A percentile compares a stretch with the other conserved stretches of the same genome.
These are phyloP conservation scores for Fusarium neocosmosporiellum DNA, from an alignment of 2,329 filamentous ascomycete species.

Conservation along the genomic window DNA sequence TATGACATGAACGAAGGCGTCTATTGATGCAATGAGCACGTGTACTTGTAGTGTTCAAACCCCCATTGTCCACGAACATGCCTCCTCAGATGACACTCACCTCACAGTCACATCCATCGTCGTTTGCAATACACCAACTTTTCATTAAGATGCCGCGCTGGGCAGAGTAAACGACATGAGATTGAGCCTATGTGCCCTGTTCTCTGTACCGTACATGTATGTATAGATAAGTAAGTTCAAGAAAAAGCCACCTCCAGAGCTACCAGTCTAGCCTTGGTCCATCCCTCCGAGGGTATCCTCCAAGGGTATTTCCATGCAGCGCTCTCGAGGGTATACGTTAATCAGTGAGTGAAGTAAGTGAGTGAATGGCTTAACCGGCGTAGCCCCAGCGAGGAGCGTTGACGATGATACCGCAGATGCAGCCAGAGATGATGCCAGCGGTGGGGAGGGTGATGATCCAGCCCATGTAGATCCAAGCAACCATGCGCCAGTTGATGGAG, in stretches of 20 bases:
- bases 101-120: neutral
- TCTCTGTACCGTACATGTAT: neutral
- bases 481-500: conserved; percentile 73
- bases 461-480: conserved; percentile 68
- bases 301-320: neutral
- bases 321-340: conserved; percentile 5
- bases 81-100: neutral
- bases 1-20: neutral
- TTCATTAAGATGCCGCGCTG: conserved; percentile 4
- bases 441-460: conserved; percentile 71
- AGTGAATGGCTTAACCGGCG: conserved; percentile 9
- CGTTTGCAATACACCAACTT: neutral
- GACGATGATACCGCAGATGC: conserved; percentile 70
- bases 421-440: conserved; percentile 67
- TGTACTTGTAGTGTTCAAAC: neutral
- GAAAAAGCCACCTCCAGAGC: neutral
- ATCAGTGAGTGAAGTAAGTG: neutral
- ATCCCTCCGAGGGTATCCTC: no score
- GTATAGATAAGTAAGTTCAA: neutral
- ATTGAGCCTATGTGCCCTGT: neutral
- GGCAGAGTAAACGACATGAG: conserved; percentile 8
- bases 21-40: neutral
- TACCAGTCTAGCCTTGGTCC: conserved; percentile 6
- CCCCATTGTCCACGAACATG: neutral
- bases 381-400: conserved; percentile 66